phyloP scores from a whole-genome alignment of 257 asterid genomes.

The Salvia hispanica region DNA sequence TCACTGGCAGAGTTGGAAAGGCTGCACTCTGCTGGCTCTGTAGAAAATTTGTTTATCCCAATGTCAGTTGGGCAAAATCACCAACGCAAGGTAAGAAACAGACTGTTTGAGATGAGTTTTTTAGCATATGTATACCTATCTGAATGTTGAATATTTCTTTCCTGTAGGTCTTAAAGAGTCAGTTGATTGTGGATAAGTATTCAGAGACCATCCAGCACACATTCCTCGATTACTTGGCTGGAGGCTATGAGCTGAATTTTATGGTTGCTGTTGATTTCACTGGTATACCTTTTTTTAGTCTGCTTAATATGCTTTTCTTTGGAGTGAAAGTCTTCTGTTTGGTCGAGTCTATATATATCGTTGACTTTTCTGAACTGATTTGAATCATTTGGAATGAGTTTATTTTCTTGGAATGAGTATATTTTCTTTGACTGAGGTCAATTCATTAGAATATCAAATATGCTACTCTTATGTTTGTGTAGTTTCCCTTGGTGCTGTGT shows the following conservation, averaged over 20 bases:
- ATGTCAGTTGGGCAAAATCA: slow-evolving; percentile 57
- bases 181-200: slow-evolving; percentile 76
- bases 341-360: slow-evolving; percentile 1
- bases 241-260: slow-evolving; percentile 94
- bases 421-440: slow-evolving; percentile 9
- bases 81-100: slow-evolving; percentile 67
- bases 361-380: not conserved
- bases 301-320: slow-evolving; percentile 18
- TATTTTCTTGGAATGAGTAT: not conserved
- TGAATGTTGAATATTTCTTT: not conserved
- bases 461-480: slow-evolving; percentile 8
- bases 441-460: slow-evolving; percentile 20
- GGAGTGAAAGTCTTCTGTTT: not conserved
- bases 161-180: slow-evolving; percentile 79
- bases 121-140: not conserved
- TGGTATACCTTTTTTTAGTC: slow-evolving; percentile 48
- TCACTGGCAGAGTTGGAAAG: slow-evolving; percentile 88
- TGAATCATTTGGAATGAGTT: not conserved
- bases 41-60: slow-evolving; percentile 65
- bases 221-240: slow-evolving; percentile 88
- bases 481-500: slow-evolving; percentile 23
- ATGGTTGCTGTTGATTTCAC: slow-evolving; percentile 99
- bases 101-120: slow-evolving; percentile 21
- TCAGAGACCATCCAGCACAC: slow-evolving; percentile 76
- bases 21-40: slow-evolving; percentile 60